Evolutionary conservation across 768 basidiomycete species (phyloP), one percentile per base, ranked within the genome.

Genomic region (Pulveroboletus sp.): DNA sequence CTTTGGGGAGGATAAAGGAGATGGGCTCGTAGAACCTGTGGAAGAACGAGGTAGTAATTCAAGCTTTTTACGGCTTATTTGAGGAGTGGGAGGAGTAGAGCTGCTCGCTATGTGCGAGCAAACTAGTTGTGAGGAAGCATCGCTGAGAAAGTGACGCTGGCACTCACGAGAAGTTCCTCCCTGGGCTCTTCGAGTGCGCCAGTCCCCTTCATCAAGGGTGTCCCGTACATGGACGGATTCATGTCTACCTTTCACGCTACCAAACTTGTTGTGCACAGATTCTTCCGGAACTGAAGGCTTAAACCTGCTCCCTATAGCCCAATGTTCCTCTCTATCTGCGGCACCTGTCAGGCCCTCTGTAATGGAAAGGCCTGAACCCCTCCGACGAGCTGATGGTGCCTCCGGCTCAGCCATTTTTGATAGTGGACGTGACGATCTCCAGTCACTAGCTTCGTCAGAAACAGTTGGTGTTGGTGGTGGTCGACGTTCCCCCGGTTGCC

Each of bases 1-100:
- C 70, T 86, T 86, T 1, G 89, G 89, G 8, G 89, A 90, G 1
- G 86, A 83, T 39, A 92, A 73, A 3, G 91, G 86, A 15, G 89
- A 86, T 27, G 88, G 79, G 11, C 77, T 76, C 9, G 80, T 75
- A 15, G 91, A 92, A 4, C 71, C 76, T 40, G 73, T 76, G 11
- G 78, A 80, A 28, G 88, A 79, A 31, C 92, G 83, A 24, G 94
- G 93, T 3, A 94, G 72, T 33, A 96, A 80, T 57, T 93, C 89
- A 10, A 97, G 77, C 66, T 90, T 93, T 47, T 81, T 80, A 42
- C 93, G 84, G 50, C 74, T 73, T 56, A 89, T 69, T 60, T 89
- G 87, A 33, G 91, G 91, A 10, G 90, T 89, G 5, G 92, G 82
- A 27, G 91, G 86, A 28, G 85, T 85, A 38, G 89, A 89, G 57